Conservation (phyloP, 2,329 filamentous ascomycete genomes). For the Colletotrichum sp. region DNA sequence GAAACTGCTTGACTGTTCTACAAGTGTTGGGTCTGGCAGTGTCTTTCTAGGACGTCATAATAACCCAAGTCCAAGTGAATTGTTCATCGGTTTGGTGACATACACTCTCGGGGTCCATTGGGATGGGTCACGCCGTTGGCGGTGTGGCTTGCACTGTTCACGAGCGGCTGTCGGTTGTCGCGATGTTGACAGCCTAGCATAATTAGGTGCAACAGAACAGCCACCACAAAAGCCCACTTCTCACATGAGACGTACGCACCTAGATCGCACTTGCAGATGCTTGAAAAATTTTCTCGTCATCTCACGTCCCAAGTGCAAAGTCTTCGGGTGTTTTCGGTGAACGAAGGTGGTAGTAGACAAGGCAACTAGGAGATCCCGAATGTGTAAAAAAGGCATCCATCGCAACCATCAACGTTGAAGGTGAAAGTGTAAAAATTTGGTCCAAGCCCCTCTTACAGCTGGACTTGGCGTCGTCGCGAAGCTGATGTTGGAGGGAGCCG, state of each 20-base stretch:
- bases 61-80: background rate
- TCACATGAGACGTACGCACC: background rate
- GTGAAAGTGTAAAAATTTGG: background rate
- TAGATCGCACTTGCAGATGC: background rate
- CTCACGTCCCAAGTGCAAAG: background rate
- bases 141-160: background rate
- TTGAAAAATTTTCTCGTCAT: background rate
- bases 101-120: background rate
- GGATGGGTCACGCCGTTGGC: background rate
- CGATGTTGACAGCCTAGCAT: background rate
- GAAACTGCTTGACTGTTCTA: background rate
- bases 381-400: background rate
- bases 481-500: background rate
- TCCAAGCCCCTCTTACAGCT: background rate
- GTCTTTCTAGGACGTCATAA: background rate
- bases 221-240: background rate
- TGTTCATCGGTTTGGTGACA: background rate
- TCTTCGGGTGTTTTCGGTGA: background rate
- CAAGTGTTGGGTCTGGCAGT: background rate
- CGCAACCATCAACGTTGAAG: background rate
- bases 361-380: background rate
- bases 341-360: background rate
- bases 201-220: background rate
- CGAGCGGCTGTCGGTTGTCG: background rate
- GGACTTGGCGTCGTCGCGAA: background rate